Conservation (phyloP, 345 rosid species). For the Dimocarpus longan region DNA sequence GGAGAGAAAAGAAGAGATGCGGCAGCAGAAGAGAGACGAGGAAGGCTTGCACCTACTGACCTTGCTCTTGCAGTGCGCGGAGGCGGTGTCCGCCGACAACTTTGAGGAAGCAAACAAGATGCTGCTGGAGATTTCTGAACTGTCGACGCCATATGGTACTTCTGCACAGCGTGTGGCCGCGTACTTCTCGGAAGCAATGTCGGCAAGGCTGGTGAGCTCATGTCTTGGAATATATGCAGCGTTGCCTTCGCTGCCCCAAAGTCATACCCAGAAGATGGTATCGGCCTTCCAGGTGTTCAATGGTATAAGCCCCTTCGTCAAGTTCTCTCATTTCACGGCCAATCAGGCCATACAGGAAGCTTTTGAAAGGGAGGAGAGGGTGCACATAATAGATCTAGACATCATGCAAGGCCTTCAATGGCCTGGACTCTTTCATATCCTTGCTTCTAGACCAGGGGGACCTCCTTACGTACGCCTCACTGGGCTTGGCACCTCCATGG, state of each 20-base stretch:
- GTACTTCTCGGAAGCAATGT: slow-evolving; percentile 97
- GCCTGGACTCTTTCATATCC: slow-evolving; percentile 96
- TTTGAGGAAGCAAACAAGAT: slow-evolving; percentile 88
- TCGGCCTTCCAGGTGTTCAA: slow-evolving; percentile 98
- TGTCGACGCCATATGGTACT: slow-evolving; percentile 92
- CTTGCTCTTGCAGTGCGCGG: slow-evolving; percentile 91
- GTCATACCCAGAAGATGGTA: slow-evolving; percentile 73
- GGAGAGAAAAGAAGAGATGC: slow-evolving; percentile 72
- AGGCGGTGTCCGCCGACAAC: slow-evolving; percentile 87
- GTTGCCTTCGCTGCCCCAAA: slow-evolving; percentile 71
- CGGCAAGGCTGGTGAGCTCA: slow-evolving; percentile 83
- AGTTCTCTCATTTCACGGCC: slow-evolving; percentile 98
- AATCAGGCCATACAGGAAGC: slow-evolving; percentile 99
- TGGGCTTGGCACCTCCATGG: slow-evolving; percentile 88
- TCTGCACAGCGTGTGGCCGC: slow-evolving; percentile 99
- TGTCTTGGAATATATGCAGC: slow-evolving; percentile 84
- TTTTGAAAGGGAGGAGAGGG: slow-evolving; percentile 88
- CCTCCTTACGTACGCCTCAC: slow-evolving; percentile 95
- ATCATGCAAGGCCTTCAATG: slow-evolving; percentile 99
- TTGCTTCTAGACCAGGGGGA: slow-evolving; percentile 90
- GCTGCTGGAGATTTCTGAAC: slow-evolving; percentile 87
- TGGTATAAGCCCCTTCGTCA: slow-evolving; percentile 92
- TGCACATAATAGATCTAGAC: slow-evolving; percentile 92
- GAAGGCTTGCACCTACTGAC: slow-evolving; percentile 94
- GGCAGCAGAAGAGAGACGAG: slow-evolving; percentile 82